Conservation (phyloP, 2,329 filamentous ascomycete genomes). For the Clarireedia hainanense region DNA sequence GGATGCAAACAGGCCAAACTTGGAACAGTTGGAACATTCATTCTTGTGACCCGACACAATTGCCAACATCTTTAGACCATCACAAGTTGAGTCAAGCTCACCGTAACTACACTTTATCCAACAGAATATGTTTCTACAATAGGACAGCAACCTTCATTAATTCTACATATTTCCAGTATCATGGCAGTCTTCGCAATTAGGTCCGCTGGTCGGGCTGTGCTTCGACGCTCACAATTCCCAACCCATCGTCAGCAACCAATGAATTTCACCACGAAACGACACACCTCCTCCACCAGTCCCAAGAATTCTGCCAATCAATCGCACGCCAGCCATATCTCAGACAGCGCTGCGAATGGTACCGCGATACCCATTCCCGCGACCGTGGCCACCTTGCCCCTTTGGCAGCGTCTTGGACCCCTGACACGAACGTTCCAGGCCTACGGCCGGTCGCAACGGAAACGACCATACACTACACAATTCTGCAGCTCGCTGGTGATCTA, state of each 20-base stretch:
- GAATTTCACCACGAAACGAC: slow-evolving; percentile 15
- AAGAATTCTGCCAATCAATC: slow-evolving; percentile 10
- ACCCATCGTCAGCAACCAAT: slow-evolving; percentile 10
- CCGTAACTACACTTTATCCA: neutral
- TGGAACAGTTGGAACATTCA: too few species aligned
- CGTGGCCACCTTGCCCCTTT: slow-evolving; percentile 35
- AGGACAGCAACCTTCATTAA: neutral
- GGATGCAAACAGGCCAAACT: too few species aligned
- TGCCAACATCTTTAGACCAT: too few species aligned
- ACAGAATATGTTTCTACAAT: neutral
- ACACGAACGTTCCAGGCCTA: slow-evolving; percentile 52
- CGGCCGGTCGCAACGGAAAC: slow-evolving; percentile 58
- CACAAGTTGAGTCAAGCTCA: too few species aligned
- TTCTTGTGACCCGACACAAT: too few species aligned
- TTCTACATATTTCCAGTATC: neutral
- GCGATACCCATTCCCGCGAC: slow-evolving; percentile 38
- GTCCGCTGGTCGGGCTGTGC: slow-evolving; percentile 13
- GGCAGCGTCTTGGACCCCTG: slow-evolving; percentile 51
- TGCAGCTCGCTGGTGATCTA: slow-evolving; percentile 71
- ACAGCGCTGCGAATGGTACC: slow-evolving; percentile 20
- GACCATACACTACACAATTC: slow-evolving; percentile 75
- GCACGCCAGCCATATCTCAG: slow-evolving; percentile 9
- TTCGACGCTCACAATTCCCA: slow-evolving; percentile 18
- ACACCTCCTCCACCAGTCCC: slow-evolving; percentile 12
- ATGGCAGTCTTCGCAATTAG: slow-evolving; percentile 21